Evolutionary conservation across 192 early-diverging fungal species (phyloP).

Genomic region (Backusella liffmaniae): DNA sequence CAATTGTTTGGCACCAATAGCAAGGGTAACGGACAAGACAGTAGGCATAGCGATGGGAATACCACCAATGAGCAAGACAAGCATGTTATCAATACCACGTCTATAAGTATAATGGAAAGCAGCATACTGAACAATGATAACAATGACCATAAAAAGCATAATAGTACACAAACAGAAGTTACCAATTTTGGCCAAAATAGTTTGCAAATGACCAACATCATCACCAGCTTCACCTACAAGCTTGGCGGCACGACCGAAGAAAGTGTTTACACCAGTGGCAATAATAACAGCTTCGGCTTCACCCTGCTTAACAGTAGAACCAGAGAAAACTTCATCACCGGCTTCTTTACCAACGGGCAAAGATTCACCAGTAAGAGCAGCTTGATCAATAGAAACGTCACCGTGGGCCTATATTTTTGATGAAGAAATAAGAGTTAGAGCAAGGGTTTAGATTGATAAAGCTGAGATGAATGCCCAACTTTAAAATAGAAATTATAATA

Average conservation of each 20-base stretch:
- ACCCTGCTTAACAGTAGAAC: slow-evolving; percentile 80
- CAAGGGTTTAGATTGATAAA: not conserved
- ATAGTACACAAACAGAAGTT: slow-evolving; percentile 76
- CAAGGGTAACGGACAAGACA: too few species aligned
- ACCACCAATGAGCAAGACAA: too few species aligned
- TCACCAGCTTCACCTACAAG: slow-evolving; percentile 74
- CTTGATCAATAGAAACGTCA: slow-evolving; percentile 68
- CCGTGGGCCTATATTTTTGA: slow-evolving; percentile 34
- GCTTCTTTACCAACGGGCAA: slow-evolving; percentile 66
- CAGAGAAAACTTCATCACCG: slow-evolving; percentile 75
- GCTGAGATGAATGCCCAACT: not conserved
- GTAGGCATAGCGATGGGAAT: too few species aligned
- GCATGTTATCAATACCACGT: slow-evolving; percentile 76
- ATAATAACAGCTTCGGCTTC: slow-evolving; percentile 78
- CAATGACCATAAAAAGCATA: slow-evolving; percentile 63
- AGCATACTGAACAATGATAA: slow-evolving; percentile 67
- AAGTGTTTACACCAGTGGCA: slow-evolving; percentile 77
- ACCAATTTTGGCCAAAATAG: slow-evolving; percentile 72
- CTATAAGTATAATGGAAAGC: slow-evolving; percentile 68
- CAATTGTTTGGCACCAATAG: too few species aligned
- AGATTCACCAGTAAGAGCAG: slow-evolving; percentile 72
- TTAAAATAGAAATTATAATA: not conserved
- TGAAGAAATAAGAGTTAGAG: not conserved
- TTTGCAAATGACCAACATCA: slow-evolving; percentile 74
- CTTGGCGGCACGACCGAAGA: slow-evolving; percentile 80